These are phyloP conservation scores for Amaranthus hypochondriacus DNA, from an alignment of 148 eudicot species.

Conservation along the genomic window DNA sequence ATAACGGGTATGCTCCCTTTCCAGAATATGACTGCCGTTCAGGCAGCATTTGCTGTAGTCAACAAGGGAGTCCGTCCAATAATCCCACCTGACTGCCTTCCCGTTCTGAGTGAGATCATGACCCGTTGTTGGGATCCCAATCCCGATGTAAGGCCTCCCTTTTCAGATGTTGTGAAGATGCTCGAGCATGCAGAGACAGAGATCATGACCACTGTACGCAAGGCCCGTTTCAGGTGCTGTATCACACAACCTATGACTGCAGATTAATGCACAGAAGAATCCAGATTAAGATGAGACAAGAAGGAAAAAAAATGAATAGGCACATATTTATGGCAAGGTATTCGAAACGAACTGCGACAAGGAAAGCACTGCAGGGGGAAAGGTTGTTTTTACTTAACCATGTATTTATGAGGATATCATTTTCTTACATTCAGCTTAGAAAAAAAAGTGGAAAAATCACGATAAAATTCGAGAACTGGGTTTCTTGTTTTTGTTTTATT, in stretches of 20 bases:
- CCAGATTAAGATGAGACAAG: conserved; percentile 12
- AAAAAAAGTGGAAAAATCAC: conserved; percentile 17
- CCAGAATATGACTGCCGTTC: conserved; percentile 95
- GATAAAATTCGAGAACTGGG: conserved; percentile 25
- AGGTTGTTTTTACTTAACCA: conserved; percentile 23
- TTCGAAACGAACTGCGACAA: conserved; percentile 1
- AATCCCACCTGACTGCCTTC: conserved; percentile 70
- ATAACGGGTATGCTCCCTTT: conserved; percentile 94
- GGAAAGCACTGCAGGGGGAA: conserved; percentile 16
- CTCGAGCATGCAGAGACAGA: conserved; percentile 83
- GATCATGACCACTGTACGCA: conserved; percentile 81
- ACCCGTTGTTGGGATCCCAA: conserved; percentile 89
- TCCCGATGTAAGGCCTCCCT: conserved; percentile 80
- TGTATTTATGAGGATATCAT: conserved; percentile 34
- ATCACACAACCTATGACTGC: conserved; percentile 82
- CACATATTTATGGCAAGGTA: conserved; percentile 12
- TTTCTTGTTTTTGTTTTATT: conserved; percentile 14
- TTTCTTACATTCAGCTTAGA: conserved; percentile 32
- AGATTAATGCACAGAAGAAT: conserved; percentile 42
- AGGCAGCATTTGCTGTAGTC: conserved; percentile 98
- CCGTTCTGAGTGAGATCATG: conserved; percentile 79
- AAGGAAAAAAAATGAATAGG: conserved; percentile 12
- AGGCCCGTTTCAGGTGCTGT: conserved; percentile 99
- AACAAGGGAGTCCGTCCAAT: conserved; percentile 87
- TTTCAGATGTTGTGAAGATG: conserved; percentile 72